These are phyloP conservation scores for Sphaerobolus stellatus DNA, from an alignment of 1,284 basidiomycete genomes.

Conservation along the genomic window DNA sequence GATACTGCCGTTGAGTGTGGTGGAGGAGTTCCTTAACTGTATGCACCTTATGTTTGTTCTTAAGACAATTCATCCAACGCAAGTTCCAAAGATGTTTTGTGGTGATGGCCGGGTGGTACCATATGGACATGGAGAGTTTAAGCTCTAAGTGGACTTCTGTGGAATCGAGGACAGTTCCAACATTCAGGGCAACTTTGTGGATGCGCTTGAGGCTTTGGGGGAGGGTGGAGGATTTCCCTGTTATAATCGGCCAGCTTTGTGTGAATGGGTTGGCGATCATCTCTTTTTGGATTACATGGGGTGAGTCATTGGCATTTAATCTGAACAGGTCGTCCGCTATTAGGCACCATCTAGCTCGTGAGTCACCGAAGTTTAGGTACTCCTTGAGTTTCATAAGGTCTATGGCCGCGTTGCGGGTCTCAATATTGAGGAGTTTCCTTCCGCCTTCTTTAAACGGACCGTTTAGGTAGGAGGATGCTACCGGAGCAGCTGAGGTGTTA, in stretches of 20 bases:
- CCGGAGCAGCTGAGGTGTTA: conserved; percentile 19
- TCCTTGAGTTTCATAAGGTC: conserved; percentile 22
- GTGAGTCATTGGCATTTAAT: background rate
- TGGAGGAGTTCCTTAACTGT: background rate
- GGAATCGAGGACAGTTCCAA: background rate
- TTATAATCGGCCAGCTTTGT: background rate
- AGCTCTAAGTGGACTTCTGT: background rate
- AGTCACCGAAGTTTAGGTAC: conserved; percentile 15
- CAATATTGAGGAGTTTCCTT: background rate
- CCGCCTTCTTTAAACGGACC: background rate
- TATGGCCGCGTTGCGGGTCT: conserved; percentile 22
- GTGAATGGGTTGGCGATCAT: background rate
- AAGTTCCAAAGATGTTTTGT: background rate
- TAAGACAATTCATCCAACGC: background rate
- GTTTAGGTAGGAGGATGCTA: conserved; percentile 13
- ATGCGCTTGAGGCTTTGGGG: background rate
- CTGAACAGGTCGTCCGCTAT: conserved; percentile 17
- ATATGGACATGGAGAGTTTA: background rate
- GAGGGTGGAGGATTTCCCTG: background rate
- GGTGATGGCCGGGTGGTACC: background rate
- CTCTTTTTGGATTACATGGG: background rate
- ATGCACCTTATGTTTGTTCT: background rate
- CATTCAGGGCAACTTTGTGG: background rate
- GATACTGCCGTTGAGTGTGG: background rate
- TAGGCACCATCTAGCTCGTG: conserved; percentile 23